Evolutionary conservation across 768 basidiomycete species (phyloP), one percentile per base, ranked within the genome.

Genomic region (Trametes coccinea): DNA sequence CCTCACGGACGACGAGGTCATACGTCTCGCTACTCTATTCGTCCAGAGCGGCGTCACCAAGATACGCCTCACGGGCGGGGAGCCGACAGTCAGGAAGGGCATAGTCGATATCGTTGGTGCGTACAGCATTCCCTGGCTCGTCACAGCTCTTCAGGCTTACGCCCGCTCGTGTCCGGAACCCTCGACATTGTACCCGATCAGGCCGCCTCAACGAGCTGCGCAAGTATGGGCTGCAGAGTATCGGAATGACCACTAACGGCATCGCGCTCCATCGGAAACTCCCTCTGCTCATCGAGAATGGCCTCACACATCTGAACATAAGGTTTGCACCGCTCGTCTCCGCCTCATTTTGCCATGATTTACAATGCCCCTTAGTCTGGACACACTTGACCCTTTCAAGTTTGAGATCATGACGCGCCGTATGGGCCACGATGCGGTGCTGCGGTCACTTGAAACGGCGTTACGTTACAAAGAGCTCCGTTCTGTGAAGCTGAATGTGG

Each of bases 201-300:
- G 90, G 75, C 22, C 80, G 81, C 16, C 75, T 93, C n/a, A 81
- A 87, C 55, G 75, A 75, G 29, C 77, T 95, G n/a, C 82, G 83
- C 22, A 57, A 74, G 13, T 70, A 81, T 66, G 89, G 90, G 6
- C 80, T 93, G 13, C 71, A 82, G 56, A 86, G 90, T 7, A 89
- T 95, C 60, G 93, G 83, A 13, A 92, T 94, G 87, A 95, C 92
- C 5, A 88, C 82, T 64, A 95, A 95, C 71, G 92, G 93, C 4
- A 77, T 95, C 58, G 81, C 84, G 8, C 78, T 95, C 11, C 85
- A 88, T 69, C 83, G 92, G 7, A 85, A 84, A 56, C 77, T 95
- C n/a, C 84, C 87, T 2, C 75, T 80, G 30, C 74, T 94, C 44
- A 79, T 93, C 2, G 74, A 78, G 52, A 86, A 84, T 59, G 93